phyloP scores from a whole-genome alignment of 352 stramenopile species.

The Phytophthora palmivora region DNA sequence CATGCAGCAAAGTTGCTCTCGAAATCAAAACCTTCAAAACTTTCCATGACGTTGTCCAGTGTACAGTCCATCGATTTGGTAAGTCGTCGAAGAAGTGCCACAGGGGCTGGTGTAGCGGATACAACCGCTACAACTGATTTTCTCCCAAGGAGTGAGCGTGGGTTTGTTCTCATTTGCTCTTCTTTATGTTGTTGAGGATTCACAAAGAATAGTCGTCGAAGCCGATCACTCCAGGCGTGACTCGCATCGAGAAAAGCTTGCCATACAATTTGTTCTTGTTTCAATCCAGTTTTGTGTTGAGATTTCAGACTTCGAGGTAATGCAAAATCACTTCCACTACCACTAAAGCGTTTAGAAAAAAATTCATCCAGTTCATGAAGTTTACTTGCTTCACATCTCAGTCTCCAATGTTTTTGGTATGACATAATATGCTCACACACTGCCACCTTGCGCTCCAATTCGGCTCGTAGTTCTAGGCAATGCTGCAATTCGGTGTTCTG shows the following conservation, averaged over 20 bases:
- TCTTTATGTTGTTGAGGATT: constrained; percentile 15
- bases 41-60: constrained; percentile 47
- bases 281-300: constrained; percentile 16
- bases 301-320: constrained; percentile 17
- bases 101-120: neutral
- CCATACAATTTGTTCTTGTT: constrained; percentile 39
- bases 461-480: constrained; percentile 34
- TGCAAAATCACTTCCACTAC: constrained; percentile 15
- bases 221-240: constrained; percentile 48
- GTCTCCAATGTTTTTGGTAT: constrained; percentile 58
- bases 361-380: constrained; percentile 73
- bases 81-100: constrained; percentile 6
- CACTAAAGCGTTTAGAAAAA: constrained; percentile 41
- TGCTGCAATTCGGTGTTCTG: constrained; percentile 52
- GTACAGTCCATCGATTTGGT: constrained; percentile 42
- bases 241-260: constrained; percentile 40
- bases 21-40: constrained; percentile 70
- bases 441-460: constrained; percentile 37
- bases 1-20: constrained; percentile 42
- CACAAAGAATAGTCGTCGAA: constrained; percentile 57
- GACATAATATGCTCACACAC: constrained; percentile 47
- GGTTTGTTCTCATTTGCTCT: constrained; percentile 11
- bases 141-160: constrained; percentile 1
- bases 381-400: constrained; percentile 54
- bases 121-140: constrained; percentile 3